Base-by-base conservation (phyloP, 2,329 filamentous ascomycete genomes). In the Lachnellula suecica region DNA sequence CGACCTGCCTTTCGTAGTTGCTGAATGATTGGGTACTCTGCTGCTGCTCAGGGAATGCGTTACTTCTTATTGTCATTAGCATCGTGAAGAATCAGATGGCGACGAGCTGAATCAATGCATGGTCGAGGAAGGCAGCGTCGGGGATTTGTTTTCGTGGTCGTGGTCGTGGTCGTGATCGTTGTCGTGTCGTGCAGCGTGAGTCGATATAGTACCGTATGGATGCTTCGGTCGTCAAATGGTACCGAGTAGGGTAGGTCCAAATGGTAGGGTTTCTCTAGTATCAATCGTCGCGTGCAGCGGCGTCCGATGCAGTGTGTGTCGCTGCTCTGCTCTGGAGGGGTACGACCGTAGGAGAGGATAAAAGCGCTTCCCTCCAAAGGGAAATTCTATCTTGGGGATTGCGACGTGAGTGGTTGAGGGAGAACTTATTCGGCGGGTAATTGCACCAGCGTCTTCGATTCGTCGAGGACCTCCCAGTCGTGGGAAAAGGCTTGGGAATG, bases 61-160 rank as follows among this genome's bases (percentile, higher is more conserved):
- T 60, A 62, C 60, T 61, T 41, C 51, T 61, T 44, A 63, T 53
- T 57, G 76, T 78, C 77, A 79, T 79, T 63, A 79, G 77, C 78
- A 80, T 80, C 65, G 72, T 78, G 72, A 72, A 64, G 57, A 67
- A 58, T 58, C 27, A 44, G 44, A 44, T 23, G 27, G 38, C 25
- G 37, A 25, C 40, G 46, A 43, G 50, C 43, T 46, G 47, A 44
- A 44, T 60, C 53, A 61, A 60, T 61, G 54, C 59, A 60, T 63
- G 22, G 38, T 55, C 47, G 47, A 56, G 44, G 46, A 29, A 27
- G 31, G 42, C 29, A 23, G 42, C 24, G 11, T 24, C 27, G 38
- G 31, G 52, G 43, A 42, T 55, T 35, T 35, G 31, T 35, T 35
- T 35, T 35, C 17, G 10, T 8, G 31, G 15, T 15, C 11, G 11